A percentile compares a stretch with the other conserved stretches of the same genome.
Conservation (phyloP, 768 basidiomycete species). For the Tulasnella sp. region DNA sequence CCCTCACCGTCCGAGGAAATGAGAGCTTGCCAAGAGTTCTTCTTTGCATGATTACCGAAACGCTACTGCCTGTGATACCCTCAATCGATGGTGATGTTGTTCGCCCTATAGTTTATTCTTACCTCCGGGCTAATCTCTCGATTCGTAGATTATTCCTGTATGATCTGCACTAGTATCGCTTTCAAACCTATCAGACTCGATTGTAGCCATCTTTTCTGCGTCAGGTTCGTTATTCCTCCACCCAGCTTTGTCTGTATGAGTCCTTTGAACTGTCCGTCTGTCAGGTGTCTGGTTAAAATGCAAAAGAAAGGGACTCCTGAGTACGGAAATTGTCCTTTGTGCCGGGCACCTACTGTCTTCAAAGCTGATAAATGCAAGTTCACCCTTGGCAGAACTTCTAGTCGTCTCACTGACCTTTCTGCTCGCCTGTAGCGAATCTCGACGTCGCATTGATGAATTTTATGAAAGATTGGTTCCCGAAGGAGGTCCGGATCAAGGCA, state of each 20-base stretch:
- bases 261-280: not conserved
- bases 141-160: conserved; percentile 54
- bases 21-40: conserved; percentile 47
- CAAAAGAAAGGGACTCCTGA: conserved; percentile 54
- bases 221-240: conserved; percentile 25
- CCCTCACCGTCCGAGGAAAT: conserved; percentile 21
- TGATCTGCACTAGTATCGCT: conserved; percentile 81
- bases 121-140: conserved; percentile 24
- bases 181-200: conserved; percentile 81
- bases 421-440: conserved; percentile 46
- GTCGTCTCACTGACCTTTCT: not conserved
- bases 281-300: conserved; percentile 68
- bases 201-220: conserved; percentile 51
- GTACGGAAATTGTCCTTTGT: conserved; percentile 64
- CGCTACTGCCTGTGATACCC: conserved; percentile 68
- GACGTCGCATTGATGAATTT: conserved; percentile 73
- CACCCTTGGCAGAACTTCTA: too few species aligned
- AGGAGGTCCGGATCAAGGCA: conserved; percentile 64
- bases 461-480: conserved; percentile 87
- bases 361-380: conserved; percentile 62
- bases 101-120: not conserved
- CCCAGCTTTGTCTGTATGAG: not conserved
- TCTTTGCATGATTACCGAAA: conserved; percentile 73
- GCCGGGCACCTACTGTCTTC: conserved; percentile 65
- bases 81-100: conserved; percentile 41